Conservation (phyloP, 2,329 filamentous ascomycete species). For the Alternaria gansuensis region DNA sequence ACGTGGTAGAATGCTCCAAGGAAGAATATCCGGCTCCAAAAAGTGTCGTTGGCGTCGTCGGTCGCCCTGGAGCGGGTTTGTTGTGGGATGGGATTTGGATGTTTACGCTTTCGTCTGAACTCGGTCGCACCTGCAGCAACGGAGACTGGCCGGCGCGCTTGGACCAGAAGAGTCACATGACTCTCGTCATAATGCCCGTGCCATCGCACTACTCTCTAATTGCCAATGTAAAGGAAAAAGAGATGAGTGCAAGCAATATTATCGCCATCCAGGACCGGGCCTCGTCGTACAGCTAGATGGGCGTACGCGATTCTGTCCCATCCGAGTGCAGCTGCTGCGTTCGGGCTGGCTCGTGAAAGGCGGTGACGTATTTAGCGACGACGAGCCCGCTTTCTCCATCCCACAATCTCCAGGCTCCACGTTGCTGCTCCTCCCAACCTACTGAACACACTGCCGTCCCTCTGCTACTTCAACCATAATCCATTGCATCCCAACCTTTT, state of each 20-base stretch:
- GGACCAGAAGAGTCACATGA: conserved; percentile 23
- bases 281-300: conserved; percentile 14
- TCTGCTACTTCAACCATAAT: conserved; percentile 16
- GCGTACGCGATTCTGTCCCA: conserved; percentile 10
- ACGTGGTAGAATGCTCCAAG: conserved; percentile 23
- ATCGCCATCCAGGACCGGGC: not conserved
- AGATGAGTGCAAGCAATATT: not conserved
- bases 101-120: conserved; percentile 34
- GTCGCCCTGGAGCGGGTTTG: conserved; percentile 34
- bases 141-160: conserved; percentile 29
- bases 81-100: conserved; percentile 35
- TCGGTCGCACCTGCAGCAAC: conserved; percentile 31
- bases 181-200: conserved; percentile 18
- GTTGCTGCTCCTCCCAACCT: conserved; percentile 24
- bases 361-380: conserved; percentile 50
- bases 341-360: conserved; percentile 46
- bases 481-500: conserved; percentile 13
- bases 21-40: conserved; percentile 33
- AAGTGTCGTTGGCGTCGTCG: conserved; percentile 30
- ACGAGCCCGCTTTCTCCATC: conserved; percentile 41
- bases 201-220: conserved; percentile 16
- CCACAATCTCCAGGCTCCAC: conserved; percentile 41
- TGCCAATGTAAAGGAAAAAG: conserved; percentile 12
- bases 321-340: conserved; percentile 14
- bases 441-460: conserved; percentile 27